Percentiles rank a stretch among this genome's conserved stretches.
Evolutionary conservation across 2,329 filamentous ascomycete genomes (phyloP).

Genomic region (Colletotrichum sp.): DNA sequence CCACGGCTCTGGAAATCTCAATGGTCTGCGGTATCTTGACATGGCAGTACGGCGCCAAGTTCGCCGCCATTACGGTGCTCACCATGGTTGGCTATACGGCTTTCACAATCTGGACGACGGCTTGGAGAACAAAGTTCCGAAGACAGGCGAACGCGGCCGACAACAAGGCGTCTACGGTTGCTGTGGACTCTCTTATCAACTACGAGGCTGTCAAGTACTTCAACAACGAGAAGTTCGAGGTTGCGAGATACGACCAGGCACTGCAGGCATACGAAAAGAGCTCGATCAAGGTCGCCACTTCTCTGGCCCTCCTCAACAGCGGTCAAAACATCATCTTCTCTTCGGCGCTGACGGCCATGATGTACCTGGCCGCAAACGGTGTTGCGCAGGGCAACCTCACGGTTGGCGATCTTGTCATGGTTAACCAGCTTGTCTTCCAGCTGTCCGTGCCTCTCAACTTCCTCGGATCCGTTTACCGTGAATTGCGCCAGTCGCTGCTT

Average conservation of each 20-base stretch:
- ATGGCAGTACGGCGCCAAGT: constrained; percentile 91
- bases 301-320: constrained; percentile 88
- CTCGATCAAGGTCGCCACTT: constrained; percentile 96
- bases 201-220: constrained; percentile 99
- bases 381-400: constrained; percentile 83
- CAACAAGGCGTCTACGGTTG: constrained; percentile 92
- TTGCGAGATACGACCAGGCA: constrained; percentile 86
- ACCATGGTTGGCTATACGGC: constrained; percentile 95
- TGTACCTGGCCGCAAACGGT: constrained; percentile 93
- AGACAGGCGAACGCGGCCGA: constrained; percentile 95
- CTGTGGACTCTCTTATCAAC: constrained; percentile 96
- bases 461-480: constrained; percentile 95
- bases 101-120: constrained; percentile 97
- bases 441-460: constrained; percentile 97
- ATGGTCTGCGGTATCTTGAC: constrained; percentile 97
- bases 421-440: constrained; percentile 98
- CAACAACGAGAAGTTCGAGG: constrained; percentile 97
- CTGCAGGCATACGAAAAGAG: constrained; percentile 87
- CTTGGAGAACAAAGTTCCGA: constrained; percentile 96
- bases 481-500: constrained; percentile 89
- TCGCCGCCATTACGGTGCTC: constrained; percentile 85
- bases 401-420: constrained; percentile 96
- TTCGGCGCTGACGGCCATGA: constrained; percentile 91
- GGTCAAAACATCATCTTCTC: constrained; percentile 99
- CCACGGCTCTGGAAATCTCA: constrained; percentile 90